These are phyloP conservation scores for Amaranthus palmeri DNA, from an alignment of 148 eudicot species.

Conservation along the genomic window DNA sequence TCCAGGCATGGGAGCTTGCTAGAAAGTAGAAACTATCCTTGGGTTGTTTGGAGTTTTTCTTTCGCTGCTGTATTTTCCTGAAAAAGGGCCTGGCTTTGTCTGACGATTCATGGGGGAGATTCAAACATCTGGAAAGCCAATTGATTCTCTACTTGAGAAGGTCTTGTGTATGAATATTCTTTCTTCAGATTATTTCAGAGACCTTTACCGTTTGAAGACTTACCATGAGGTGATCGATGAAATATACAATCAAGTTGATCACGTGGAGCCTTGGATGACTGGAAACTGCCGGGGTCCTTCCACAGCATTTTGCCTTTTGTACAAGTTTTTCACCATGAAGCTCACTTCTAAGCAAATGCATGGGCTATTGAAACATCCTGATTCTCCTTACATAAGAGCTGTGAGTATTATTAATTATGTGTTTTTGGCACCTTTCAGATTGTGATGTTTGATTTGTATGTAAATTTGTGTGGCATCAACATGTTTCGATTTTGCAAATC, in stretches of 20 bases:
- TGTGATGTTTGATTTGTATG: neutral
- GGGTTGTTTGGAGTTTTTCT: too few species aligned
- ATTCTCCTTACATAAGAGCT: slow-evolving; percentile 95
- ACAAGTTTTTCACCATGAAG: slow-evolving; percentile 97
- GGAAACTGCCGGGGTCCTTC: slow-evolving; percentile 98
- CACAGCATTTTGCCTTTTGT: slow-evolving; percentile 82
- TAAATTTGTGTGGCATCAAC: neutral
- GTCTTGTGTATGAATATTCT: slow-evolving; percentile 94
- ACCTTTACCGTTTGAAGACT: slow-evolving; percentile 78
- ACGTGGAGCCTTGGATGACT: slow-evolving; percentile 99
- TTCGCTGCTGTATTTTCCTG: neutral
- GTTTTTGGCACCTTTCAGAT: neutral
- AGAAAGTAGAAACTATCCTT: too few species aligned
- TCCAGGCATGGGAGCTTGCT: too few species aligned
- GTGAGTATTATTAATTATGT: slow-evolving; percentile 37
- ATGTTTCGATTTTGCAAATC: neutral
- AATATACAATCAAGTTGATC: slow-evolving; percentile 92
- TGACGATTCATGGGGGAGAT: slow-evolving; percentile 48
- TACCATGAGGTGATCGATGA: slow-evolving; percentile 96
- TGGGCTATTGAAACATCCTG: slow-evolving; percentile 76
- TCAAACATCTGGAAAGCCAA: slow-evolving; percentile 71
- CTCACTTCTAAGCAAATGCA: slow-evolving; percentile 98
- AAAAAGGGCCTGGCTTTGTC: neutral
- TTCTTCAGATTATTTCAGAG: slow-evolving; percentile 94
- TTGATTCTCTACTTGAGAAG: slow-evolving; percentile 79